Base-by-base conservation (phyloP, 139 green algal genomes). In the Chlorella sp. region DNA sequence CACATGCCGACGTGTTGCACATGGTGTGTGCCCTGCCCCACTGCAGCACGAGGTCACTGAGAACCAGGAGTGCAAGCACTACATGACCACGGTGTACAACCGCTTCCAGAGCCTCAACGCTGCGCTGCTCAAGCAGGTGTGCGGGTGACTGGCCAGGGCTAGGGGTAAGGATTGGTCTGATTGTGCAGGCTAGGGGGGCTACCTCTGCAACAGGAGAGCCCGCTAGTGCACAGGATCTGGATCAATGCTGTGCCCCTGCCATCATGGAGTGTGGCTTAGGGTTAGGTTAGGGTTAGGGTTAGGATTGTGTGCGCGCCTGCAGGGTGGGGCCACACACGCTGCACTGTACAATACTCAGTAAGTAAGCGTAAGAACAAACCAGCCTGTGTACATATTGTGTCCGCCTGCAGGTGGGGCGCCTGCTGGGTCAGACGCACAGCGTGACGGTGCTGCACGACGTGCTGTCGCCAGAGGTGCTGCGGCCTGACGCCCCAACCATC, bases 31-130 rank as follows among this genome's bases (percentile, higher is more conserved):
- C n/a, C n/a, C n/a, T n/a, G n/a, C n/a, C n/a, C n/a, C n/a, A n/a
- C n/a, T n/a, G n/a, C n/a, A 77, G 72, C 35, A 72, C 1, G 72
- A 77, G 72, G 65, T 77, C 31, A 1, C 5, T 0, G 3, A 27
- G 27, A 34, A 72, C 63, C 63, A 77, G 20, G 72, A 77, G 72
- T 60, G 69, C 64, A 64, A 50, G 2, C 72, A 65, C 27, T 29
- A 68, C 49, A 77, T 77, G 72, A 49, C 62, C 20, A 35, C 66
- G 27, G 50, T 50, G 17, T 17, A n/a, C 33, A 27, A 33, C 5
- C 31, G 72, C 14, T 77, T 77, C 32, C 64, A 72, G 35, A 72
- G 63, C 26, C 34, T 77, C 10, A 64, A 77, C 49, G 22, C 72
- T 49, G 49, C 64, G 22, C 49, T 77, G 49, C 64, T 77, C n/a